Evolutionary conservation across 371 early-diverging fungal species (phyloP).

Genomic region (Quaeritorhiza haematococci): DNA sequence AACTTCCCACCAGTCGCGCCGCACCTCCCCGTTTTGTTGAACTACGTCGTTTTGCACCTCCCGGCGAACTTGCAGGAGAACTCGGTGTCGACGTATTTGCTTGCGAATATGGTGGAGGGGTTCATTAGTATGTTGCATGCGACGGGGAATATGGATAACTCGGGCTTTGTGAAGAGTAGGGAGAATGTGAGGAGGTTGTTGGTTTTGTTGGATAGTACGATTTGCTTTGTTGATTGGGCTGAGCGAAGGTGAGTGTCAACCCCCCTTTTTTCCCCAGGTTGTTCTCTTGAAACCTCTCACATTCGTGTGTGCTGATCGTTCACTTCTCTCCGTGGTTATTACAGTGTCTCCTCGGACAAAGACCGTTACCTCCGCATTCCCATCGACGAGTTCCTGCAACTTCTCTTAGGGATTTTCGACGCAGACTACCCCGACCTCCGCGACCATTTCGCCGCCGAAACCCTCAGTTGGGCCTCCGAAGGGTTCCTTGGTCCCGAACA

Average conservation of each 20-base stretch:
- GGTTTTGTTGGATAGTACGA: constrained; percentile 19
- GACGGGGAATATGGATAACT: neutral
- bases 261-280: constrained; percentile 6
- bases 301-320: too few species aligned
- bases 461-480: constrained; percentile 30
- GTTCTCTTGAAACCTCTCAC: too few species aligned
- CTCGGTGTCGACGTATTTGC: constrained; percentile 13
- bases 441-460: constrained; percentile 22
- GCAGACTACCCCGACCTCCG: constrained; percentile 16
- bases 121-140: constrained; percentile 17
- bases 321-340: neutral
- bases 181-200: constrained; percentile 17
- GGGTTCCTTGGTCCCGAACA: constrained; percentile 27
- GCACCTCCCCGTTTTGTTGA: constrained; percentile 33
- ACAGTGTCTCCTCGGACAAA: neutral
- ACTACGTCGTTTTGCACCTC: constrained; percentile 32
- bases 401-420: constrained; percentile 26
- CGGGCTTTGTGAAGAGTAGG: constrained; percentile 6
- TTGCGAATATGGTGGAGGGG: constrained; percentile 24
- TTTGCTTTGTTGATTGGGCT: constrained; percentile 23
- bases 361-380: constrained; percentile 19
- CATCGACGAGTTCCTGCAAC: constrained; percentile 19
- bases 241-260: constrained; percentile 1
- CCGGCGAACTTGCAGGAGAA: constrained; percentile 24
- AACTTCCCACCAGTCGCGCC: constrained; percentile 21